Conservation (phyloP, 164 flowering plant species). For the Aristolochia fimbriata region DNA sequence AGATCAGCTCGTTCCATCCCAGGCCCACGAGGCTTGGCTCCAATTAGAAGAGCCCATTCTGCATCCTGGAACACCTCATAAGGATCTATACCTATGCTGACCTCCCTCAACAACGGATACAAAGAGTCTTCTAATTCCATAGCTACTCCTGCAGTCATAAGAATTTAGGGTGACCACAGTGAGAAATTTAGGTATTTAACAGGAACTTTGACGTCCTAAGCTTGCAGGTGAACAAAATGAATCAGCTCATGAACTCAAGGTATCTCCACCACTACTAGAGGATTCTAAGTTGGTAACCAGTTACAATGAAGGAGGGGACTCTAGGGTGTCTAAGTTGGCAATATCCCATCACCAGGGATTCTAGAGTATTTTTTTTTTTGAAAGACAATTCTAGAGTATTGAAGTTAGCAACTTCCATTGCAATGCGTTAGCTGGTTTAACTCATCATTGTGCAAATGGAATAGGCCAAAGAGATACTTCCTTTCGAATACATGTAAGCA, state of each 20-base stretch:
- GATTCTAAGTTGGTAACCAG: no score
- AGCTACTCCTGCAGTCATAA: slow-evolving; percentile 66
- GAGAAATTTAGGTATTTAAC: not conserved
- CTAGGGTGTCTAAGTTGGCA: not conserved
- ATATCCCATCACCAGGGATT: no score
- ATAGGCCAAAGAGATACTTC: not conserved
- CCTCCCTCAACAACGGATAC: slow-evolving; percentile 86
- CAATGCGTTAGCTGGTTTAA: no score
- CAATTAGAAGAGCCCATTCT: slow-evolving; percentile 92
- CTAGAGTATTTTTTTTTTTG: no score
- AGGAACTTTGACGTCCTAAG: not conserved
- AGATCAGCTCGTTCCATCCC: slow-evolving; percentile 96
- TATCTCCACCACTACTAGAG: no score
- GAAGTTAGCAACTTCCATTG: no score
- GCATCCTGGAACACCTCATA: slow-evolving; percentile 87
- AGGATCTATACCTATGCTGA: slow-evolving; percentile 75
- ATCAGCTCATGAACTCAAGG: not conserved
- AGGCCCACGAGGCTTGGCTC: slow-evolving; percentile 99
- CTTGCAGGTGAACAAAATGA: not conserved
- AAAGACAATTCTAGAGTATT: no score
- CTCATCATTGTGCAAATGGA: no score
- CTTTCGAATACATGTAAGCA: not conserved
- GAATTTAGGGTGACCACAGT: not conserved
- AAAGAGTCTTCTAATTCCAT: slow-evolving; percentile 98
- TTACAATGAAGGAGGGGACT: not conserved